Conservation (phyloP, 202 grass and related monocot species). For the Elaeis oleifera region DNA sequence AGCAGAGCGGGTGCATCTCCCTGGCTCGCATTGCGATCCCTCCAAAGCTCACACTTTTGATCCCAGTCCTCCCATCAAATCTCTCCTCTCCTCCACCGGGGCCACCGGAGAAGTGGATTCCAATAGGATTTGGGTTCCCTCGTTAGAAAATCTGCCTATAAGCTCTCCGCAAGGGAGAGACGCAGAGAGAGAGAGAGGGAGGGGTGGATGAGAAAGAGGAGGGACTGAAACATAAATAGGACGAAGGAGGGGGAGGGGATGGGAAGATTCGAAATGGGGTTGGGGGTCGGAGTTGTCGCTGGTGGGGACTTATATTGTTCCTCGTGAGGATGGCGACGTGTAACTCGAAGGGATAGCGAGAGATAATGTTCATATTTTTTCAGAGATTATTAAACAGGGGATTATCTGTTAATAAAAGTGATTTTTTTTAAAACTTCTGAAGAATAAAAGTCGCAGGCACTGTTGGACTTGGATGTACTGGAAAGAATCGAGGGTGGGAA, state of each 20-base stretch:
- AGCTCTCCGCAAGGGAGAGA: not conserved
- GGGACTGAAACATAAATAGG: slow-evolving; percentile 2
- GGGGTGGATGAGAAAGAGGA: not conserved
- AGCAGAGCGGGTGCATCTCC: slow-evolving; percentile 51
- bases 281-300: not conserved
- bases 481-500: too few species aligned
- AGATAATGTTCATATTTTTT: too few species aligned
- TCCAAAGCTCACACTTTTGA: not conserved
- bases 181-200: not conserved
- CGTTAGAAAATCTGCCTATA: not conserved
- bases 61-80: too few species aligned
- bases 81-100: too few species aligned
- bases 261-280: not conserved
- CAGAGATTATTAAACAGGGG: too few species aligned
- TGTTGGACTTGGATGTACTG: too few species aligned
- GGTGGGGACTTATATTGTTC: not conserved
- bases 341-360: too few species aligned
- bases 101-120: not conserved
- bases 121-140: not conserved
- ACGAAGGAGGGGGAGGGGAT: not conserved
- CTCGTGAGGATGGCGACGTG: not conserved
- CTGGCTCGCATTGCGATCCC: slow-evolving; percentile 7
- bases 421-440: too few species aligned
- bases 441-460: too few species aligned
- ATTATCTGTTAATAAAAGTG: too few species aligned